Evolutionary conservation across 2,329 filamentous ascomycete genomes (phyloP).

Genomic region (Aspergillus unguis): DNA sequence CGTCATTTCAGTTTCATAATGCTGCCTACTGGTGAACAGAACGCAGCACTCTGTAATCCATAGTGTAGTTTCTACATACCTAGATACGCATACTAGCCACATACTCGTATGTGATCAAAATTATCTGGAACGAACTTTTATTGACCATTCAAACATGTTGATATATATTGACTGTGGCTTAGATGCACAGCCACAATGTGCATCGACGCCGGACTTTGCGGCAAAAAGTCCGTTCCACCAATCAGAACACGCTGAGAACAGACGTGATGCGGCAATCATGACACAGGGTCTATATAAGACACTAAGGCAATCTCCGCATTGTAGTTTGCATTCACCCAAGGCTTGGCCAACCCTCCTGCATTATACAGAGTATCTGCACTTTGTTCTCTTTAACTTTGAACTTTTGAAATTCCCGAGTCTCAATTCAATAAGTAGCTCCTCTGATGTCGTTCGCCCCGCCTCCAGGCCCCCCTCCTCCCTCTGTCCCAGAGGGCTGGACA

Average conservation of each 20-base stretch:
- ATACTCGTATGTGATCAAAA: no score
- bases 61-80: no score
- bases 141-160: background rate
- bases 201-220: background rate
- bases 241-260: background rate
- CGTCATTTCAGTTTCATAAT: no score
- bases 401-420: background rate
- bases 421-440: background rate
- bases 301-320: background rate
- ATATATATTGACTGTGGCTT: slow-evolving; percentile 3
- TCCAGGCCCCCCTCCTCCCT: slow-evolving; percentile 54
- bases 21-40: no score
- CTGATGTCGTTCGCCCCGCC: slow-evolving; percentile 42
- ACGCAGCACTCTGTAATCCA: no score
- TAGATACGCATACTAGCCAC: no score
- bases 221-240: background rate
- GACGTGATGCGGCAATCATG: background rate
- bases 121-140: background rate
- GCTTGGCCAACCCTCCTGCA: background rate
- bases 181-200: slow-evolving; percentile 8
- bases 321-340: background rate
- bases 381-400: background rate
- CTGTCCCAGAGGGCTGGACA: slow-evolving; percentile 76
- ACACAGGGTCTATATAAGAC: background rate
- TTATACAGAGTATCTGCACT: no score